Conservation (phyloP, 2,329 filamentous ascomycete genomes). For the Madurella mycetomatis region DNA sequence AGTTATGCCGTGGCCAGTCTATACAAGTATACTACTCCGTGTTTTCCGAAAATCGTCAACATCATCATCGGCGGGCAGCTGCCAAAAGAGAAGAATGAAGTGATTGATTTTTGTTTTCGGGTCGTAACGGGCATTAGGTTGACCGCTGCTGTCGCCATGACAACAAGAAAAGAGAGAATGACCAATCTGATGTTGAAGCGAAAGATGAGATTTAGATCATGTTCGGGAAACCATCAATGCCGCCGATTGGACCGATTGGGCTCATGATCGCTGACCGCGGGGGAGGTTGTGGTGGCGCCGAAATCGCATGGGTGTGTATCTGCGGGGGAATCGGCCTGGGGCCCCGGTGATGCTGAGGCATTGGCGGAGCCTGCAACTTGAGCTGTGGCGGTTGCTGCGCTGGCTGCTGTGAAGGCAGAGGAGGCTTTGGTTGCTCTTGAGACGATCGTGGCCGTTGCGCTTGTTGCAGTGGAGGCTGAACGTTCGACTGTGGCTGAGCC, state of each 20-base stretch:
- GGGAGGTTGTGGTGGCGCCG: slow-evolving; percentile 28
- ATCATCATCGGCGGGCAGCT: not conserved
- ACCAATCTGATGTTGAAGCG: not conserved
- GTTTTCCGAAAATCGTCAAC: slow-evolving; percentile 4
- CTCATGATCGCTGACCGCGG: slow-evolving; percentile 31
- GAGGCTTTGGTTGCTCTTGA: slow-evolving; percentile 11
- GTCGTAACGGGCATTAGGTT: slow-evolving; percentile 15
- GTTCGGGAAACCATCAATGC: slow-evolving; percentile 38
- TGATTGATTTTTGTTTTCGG: slow-evolving; percentile 3
- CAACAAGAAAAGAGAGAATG: not conserved
- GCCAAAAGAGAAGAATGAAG: not conserved
- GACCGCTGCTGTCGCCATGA: not conserved
- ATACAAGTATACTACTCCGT: slow-evolving; percentile 3
- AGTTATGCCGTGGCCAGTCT: slow-evolving; percentile 9
- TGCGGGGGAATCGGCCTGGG: slow-evolving; percentile 21
- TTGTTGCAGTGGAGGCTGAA: slow-evolving; percentile 16
- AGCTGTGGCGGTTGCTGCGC: slow-evolving; percentile 20
- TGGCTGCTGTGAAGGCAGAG: slow-evolving; percentile 13
- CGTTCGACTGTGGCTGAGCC: slow-evolving; percentile 28
- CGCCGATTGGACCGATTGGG: slow-evolving; percentile 20
- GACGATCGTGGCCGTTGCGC: slow-evolving; percentile 15
- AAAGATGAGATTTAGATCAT: slow-evolving; percentile 39
- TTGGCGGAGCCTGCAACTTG: slow-evolving; percentile 21
- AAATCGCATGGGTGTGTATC: slow-evolving; percentile 26
- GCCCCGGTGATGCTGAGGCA: slow-evolving; percentile 19